phyloP scores from a whole-genome alignment of 164 flowering plant species.

The Vitis labrusca region DNA sequence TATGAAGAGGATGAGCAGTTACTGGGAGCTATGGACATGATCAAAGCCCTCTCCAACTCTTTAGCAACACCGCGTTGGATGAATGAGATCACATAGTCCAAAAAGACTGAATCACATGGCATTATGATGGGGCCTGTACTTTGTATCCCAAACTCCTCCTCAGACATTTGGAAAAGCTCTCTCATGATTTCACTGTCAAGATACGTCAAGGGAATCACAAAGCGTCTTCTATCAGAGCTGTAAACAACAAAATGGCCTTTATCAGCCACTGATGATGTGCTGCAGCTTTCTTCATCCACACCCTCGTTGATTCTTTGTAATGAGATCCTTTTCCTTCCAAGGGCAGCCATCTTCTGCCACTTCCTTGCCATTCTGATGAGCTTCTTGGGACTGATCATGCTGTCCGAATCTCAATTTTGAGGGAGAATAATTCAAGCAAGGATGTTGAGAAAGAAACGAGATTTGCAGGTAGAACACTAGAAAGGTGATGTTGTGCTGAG shows the following conservation, averaged over 20 bases:
- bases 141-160: slow-evolving; percentile 9
- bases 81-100: slow-evolving; percentile 8
- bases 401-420: not conserved
- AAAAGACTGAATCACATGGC: not conserved
- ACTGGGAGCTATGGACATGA: no score
- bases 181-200: not conserved
- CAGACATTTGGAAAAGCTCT: slow-evolving; percentile 12
- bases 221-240: not conserved
- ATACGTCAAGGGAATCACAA: not conserved
- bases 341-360: slow-evolving; percentile 20
- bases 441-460: no score
- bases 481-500: no score
- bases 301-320: not conserved
- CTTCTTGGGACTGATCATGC: slow-evolving; percentile 27
- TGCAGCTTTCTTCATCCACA: not conserved
- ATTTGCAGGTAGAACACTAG: no score
- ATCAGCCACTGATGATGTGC: not conserved
- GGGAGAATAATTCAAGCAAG: no score
- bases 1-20: no score
- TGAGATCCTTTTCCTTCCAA: slow-evolving; percentile 15
- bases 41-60: slow-evolving; percentile 12
- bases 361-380: slow-evolving; percentile 27
- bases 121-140: slow-evolving; percentile 2
- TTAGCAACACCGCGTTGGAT: slow-evolving; percentile 1
- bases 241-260: slow-evolving; percentile 8